Evolutionary conservation across 331 rosid genomes (phyloP).

Genomic region (Acacia pycnantha): DNA sequence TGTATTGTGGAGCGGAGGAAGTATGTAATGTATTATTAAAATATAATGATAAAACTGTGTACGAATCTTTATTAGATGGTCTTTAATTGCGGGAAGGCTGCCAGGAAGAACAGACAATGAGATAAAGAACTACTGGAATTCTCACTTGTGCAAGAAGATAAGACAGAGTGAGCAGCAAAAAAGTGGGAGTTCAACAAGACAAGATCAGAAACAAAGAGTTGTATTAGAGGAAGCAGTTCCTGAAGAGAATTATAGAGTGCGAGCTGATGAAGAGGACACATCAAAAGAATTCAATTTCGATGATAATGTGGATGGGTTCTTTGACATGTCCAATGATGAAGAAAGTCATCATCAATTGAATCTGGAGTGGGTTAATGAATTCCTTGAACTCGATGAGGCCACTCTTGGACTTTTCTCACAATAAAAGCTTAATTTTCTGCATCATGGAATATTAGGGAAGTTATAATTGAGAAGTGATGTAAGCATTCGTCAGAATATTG

Average conservation of each 20-base stretch:
- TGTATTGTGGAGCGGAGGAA: too few relatives aligned
- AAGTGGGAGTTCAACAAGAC: slow-evolving; percentile 6
- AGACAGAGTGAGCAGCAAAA: slow-evolving; percentile 22
- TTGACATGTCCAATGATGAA: slow-evolving; percentile 13
- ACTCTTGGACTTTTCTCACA: not conserved
- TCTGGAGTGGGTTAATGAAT: slow-evolving; percentile 47
- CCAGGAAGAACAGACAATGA: slow-evolving; percentile 66
- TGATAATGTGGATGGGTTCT: slow-evolving; percentile 31
- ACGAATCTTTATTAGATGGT: slow-evolving; percentile 39
- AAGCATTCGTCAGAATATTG: not conserved
- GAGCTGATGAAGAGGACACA: slow-evolving; percentile 11
- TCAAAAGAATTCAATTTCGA: slow-evolving; percentile 23
- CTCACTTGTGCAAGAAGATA: slow-evolving; percentile 56
- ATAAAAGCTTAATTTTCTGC: not conserved
- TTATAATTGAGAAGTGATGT: not conserved
- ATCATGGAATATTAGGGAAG: not conserved
- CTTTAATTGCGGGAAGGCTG: slow-evolving; percentile 56
- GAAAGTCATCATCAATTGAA: slow-evolving; percentile 22
- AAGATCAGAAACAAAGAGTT: not conserved
- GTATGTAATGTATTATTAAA: not conserved
- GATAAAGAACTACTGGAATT: slow-evolving; percentile 63
- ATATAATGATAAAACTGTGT: not conserved
- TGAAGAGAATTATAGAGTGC: not conserved
- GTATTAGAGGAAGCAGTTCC: not conserved
- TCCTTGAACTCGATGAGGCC: slow-evolving; percentile 34